Evolutionary conservation across 2,329 filamentous ascomycete species (phyloP), one percentile per base, ranked within the genome.

Genomic region (Cadophora sp.): DNA sequence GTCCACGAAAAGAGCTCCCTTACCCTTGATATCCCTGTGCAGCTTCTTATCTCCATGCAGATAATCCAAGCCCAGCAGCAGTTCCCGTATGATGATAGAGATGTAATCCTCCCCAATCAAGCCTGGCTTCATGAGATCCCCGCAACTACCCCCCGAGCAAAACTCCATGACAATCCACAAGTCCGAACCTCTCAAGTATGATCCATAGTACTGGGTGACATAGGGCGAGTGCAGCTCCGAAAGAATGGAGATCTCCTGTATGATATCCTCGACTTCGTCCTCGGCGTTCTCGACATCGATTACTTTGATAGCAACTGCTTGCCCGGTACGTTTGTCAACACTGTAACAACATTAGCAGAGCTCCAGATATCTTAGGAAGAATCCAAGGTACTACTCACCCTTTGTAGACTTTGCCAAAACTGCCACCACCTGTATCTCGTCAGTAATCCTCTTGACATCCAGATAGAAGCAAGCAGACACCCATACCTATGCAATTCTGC

Each of bases 121-220:
- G 27, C 96, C 96, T 0, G 96, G 94, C 81, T 97, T 97, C 90
- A 99, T 92, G 69, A 99, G 83, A 78, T 98, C 96, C 58, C 93
- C 94, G 77, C 96, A 98, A 80, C 95, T 98, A 4, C 96, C 96
- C 24, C 96, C 96, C 1, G 95, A 94, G 80, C 96, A 99, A 76
- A 96, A 99, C 80, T 99, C 96, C 96, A 99, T 99, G 79, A 98
- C 94, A 74, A 99, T 99, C 96, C 96, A 99, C 75, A 99, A 82
- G 81, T 98, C 93, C 2, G 94, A 96, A 27, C 95, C 96, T 77
- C 97, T 97, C 73, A 97, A 89, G 77, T 96, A 98, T 65, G 95
- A 97, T 72, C 96, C 96, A 81, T 97, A 94, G 83, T 99, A 99
- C 80, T 96, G 96, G 47, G 96, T 99, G 70, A 98, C 95, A 77